A percentile compares a stretch with the other conserved stretches of the same genome.
Evolutionary conservation across 1,139 yeast genomes (phyloP).

Genomic region (Candida sp.): DNA sequence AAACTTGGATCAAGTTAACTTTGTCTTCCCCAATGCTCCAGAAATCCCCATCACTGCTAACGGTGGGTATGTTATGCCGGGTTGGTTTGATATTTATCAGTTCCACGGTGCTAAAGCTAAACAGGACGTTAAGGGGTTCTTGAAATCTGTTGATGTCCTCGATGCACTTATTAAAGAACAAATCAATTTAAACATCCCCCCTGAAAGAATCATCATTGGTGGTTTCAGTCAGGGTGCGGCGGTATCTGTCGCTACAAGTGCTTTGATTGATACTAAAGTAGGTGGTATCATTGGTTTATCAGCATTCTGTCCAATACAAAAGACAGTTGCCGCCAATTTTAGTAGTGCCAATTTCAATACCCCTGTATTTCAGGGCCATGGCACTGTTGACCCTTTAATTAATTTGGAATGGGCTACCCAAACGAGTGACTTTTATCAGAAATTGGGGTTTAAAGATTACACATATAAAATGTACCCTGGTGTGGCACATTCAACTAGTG

Average conservation of each 20-base stretch:
- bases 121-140: conserved; percentile 66
- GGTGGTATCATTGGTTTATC: conserved; percentile 81
- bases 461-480: conserved; percentile 60
- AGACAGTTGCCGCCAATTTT: conserved; percentile 27
- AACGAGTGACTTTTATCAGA: conserved; percentile 45
- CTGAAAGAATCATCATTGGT: conserved; percentile 77
- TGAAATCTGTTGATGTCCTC: conserved; percentile 52
- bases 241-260: conserved; percentile 55
- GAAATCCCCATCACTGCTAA: conserved; percentile 62
- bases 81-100: conserved; percentile 81
- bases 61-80: conserved; percentile 68
- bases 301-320: conserved; percentile 66
- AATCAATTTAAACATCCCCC: conserved; percentile 56
- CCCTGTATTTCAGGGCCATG: conserved; percentile 90
- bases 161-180: conserved; percentile 60
- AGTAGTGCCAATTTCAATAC: conserved; percentile 50
- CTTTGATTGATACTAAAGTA: conserved; percentile 50
- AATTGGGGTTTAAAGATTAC: conserved; percentile 50
- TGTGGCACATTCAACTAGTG: conserved; percentile 64
- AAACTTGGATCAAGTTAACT: conserved; percentile 59
- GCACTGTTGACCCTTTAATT: conserved; percentile 71
- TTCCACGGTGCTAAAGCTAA: conserved; percentile 45
- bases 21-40: conserved; percentile 91
- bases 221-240: conserved; percentile 98
- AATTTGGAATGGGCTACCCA: conserved; percentile 43